phyloP scores from a whole-genome alignment of 768 basidiomycete genomes.

The Sistotremastrum suecicum region DNA sequence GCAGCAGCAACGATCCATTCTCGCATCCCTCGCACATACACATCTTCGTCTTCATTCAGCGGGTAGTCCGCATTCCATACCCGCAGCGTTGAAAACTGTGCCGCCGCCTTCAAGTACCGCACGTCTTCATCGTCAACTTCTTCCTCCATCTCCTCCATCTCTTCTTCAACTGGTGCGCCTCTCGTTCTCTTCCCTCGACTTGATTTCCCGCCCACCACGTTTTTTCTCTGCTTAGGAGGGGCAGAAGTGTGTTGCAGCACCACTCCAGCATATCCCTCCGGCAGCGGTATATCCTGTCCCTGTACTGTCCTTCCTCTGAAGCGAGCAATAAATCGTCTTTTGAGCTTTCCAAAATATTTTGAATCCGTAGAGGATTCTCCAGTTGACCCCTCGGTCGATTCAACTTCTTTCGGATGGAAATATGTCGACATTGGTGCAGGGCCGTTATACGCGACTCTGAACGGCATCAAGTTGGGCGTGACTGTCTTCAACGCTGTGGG shows the following conservation, averaged over 20 bases:
- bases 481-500: conserved; percentile 21
- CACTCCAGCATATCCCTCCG: conserved; percentile 53
- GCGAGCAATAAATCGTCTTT: conserved; percentile 38
- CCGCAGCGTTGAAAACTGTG: conserved; percentile 51
- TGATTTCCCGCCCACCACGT: conserved; percentile 2
- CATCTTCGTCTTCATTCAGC: conserved; percentile 55
- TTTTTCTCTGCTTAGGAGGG: background rate
- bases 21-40: conserved; percentile 49
- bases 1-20: conserved; percentile 60
- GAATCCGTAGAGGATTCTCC: conserved; percentile 3
- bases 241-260: conserved; percentile 27
- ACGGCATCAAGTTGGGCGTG: conserved; percentile 68
- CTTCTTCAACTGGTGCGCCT: conserved; percentile 16
- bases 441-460: conserved; percentile 59
- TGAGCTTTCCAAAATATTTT: background rate
- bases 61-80: conserved; percentile 66
- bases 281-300: conserved; percentile 46
- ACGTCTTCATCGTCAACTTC: conserved; percentile 15
- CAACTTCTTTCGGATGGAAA: conserved; percentile 36
- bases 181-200: conserved; percentile 11
- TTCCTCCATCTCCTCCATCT: conserved; percentile 15
- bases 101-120: conserved; percentile 30
- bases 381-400: background rate
- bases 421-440: conserved; percentile 63
- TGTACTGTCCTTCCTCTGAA: conserved; percentile 70